Base-by-base conservation (phyloP, 768 basidiomycete species). In the Termitomyces sp. region DNA sequence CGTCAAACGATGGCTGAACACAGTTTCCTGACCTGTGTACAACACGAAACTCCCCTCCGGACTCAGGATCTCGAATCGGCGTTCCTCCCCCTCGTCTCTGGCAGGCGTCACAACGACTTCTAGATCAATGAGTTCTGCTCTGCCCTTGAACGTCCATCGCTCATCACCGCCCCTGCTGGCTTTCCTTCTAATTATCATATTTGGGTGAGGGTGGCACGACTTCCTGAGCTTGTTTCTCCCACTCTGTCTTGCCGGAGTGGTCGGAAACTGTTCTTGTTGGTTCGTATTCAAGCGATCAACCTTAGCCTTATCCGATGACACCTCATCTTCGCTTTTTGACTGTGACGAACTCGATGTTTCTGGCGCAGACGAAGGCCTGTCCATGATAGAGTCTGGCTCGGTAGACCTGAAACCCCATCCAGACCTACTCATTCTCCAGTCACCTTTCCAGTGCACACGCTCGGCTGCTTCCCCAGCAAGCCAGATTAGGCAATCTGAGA, bases 401-500 rank as follows among this genome's bases (percentile, higher is more conserved):
- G 33, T 30, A 40, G 60, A 68, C 16, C 68, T 61, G 35, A 60
- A 58, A n/a, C 65, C 65, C 57, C 56, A 63, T 8, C 61, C 67
- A 40, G 65, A 65, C 9, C 68, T 67, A 46, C 70, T 70, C 18
- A 71, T 69, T 48, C 69, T 73, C 73, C 68, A 70, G 10, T 68
- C 70, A 14, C 67, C 71, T 40, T 65, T 69, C 77, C 76, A 76
- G 41, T 55, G 59, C 3, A 61, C 63, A 43, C 68, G 63, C 55
- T 72, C 76, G 30, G 64, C 68, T 50, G 83, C 84, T 44, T 78
- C 83, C 47, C 72, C 76, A 18, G 84, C 82, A 23, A 93, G 77
- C 90, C 91, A 93, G 38, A 95, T 66, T 36, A 95, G 71, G 63
- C 85, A 86, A 71, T 95, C 93, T 14, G 87, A 89, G 69, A 95